phyloP scores from a whole-genome alignment of 2,329 filamentous ascomycete genomes.

The Microcera coccophila region DNA sequence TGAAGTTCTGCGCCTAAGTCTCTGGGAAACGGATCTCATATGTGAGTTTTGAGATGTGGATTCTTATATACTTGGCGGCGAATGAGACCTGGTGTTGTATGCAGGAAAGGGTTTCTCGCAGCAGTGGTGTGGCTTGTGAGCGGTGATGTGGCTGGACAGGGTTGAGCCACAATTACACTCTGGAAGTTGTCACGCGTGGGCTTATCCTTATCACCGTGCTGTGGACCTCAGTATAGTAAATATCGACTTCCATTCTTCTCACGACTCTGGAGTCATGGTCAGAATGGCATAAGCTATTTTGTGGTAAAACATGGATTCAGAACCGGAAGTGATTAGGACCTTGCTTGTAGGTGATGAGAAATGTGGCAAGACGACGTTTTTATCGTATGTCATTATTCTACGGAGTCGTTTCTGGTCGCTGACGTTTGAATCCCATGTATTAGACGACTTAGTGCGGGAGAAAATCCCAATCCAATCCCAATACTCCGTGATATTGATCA shows the following conservation, averaged over 20 bases:
- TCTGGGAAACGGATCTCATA: conserved; percentile 26
- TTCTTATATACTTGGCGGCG: conserved; percentile 21
- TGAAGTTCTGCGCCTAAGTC: conserved; percentile 25
- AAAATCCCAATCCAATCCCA: conserved; percentile 41
- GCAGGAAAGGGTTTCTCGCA: conserved; percentile 21
- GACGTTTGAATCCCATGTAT: not conserved
- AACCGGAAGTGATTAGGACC: conserved; percentile 48
- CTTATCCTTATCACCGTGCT: no score
- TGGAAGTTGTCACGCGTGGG: no score
- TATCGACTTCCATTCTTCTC: conserved; percentile 6
- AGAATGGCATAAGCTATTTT: conserved; percentile 8
- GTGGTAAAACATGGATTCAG: conserved; percentile 20
- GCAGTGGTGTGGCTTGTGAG: conserved; percentile 22
- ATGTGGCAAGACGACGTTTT: conserved; percentile 59
- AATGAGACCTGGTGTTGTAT: conserved; percentile 15
- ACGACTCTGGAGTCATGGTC: not conserved
- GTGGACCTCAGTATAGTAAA: conserved; percentile 25
- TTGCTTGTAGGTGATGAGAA: conserved; percentile 56
- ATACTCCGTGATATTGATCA: conserved; percentile 57
- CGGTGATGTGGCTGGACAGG: no score
- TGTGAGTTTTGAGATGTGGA: conserved; percentile 20
- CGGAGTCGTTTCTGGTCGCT: conserved; percentile 1
- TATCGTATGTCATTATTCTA: conserved; percentile 48
- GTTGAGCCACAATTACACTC: no score
- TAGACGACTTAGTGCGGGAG: conserved; percentile 51